Percentiles rank a stretch among this genome's conserved stretches.
These are phyloP conservation scores for Piper longum DNA, from an alignment of 164 flowering plant species.

Conservation along the genomic window DNA sequence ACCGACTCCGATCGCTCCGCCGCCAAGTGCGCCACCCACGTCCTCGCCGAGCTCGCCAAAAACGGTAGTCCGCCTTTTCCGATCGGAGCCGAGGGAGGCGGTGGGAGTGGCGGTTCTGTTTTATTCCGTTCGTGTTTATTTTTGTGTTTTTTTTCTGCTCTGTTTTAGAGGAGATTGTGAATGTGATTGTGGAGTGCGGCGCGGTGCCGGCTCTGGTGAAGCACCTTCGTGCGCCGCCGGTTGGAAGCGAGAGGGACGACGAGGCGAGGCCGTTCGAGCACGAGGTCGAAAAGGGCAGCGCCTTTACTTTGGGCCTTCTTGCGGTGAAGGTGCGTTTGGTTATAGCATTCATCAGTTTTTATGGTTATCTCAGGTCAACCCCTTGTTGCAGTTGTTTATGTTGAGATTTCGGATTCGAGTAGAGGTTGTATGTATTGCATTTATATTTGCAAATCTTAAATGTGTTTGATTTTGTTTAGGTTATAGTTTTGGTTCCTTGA, in stretches of 20 bases:
- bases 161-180: slow-evolving; percentile 60
- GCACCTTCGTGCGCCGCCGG: slow-evolving; percentile 60
- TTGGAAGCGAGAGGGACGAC: slow-evolving; percentile 18
- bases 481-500: too few relatives aligned
- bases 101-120: background rate
- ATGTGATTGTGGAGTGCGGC: slow-evolving; percentile 68
- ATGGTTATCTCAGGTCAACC: background rate
- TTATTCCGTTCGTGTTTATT: background rate
- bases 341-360: slow-evolving; percentile 23
- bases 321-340: slow-evolving; percentile 54
- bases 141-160: background rate
- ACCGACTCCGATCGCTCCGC: slow-evolving; percentile 59
- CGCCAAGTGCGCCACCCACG: slow-evolving; percentile 72
- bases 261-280: slow-evolving; percentile 51
- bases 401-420: too few relatives aligned
- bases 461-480: background rate
- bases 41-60: slow-evolving; percentile 73
- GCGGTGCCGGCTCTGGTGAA: slow-evolving; percentile 74
- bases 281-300: slow-evolving; percentile 84
- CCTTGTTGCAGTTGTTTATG: background rate
- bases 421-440: too few relatives aligned
- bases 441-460: background rate
- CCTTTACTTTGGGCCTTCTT: slow-evolving; percentile 75
- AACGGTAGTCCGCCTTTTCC: slow-evolving; percentile 35
- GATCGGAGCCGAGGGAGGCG: slow-evolving; percentile 15